These are phyloP conservation scores for Coprinopsis strossmayeri DNA, from an alignment of 768 basidiomycete genomes.

Conservation along the genomic window DNA sequence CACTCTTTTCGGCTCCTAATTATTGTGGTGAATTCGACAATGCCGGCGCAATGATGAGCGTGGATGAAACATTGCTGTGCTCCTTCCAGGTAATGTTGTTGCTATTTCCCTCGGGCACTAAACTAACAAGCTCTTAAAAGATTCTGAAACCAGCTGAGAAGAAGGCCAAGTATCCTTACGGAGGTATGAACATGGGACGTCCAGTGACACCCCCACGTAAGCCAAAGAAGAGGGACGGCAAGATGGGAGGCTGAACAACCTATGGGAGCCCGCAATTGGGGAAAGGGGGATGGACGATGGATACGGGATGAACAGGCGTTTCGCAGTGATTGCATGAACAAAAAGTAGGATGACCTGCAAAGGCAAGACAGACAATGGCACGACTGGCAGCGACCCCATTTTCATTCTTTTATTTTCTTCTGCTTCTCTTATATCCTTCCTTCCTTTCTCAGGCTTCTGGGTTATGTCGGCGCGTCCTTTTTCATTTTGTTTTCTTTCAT, in stretches of 20 bases:
- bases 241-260: constrained; percentile 22
- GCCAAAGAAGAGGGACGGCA: constrained; percentile 93
- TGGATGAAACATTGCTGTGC: constrained; percentile 94
- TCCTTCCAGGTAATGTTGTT: constrained; percentile 79
- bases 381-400: too few species aligned
- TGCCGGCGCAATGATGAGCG: constrained; percentile 99
- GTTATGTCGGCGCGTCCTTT: too few species aligned
- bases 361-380: too few species aligned
- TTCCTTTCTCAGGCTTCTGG: too few species aligned
- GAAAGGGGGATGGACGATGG: neutral
- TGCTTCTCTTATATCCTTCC: too few species aligned
- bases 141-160: constrained; percentile 99
- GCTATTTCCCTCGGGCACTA: constrained; percentile 1
- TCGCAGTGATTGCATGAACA: too few species aligned
- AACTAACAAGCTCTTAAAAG: constrained; percentile 30
- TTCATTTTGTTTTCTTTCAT: too few species aligned
- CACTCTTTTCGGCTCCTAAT: constrained; percentile 94
- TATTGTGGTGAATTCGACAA: constrained; percentile 98
- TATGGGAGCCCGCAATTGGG: neutral
- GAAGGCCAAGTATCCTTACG: constrained; percentile 90
- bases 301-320: neutral
- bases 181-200: constrained; percentile 79
- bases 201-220: constrained; percentile 95
- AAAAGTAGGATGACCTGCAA: too few species aligned
- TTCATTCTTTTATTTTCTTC: too few species aligned